phyloP scores from a whole-genome alignment of 2,329 filamentous ascomycete genomes.

The Clonostachys rosea region DNA sequence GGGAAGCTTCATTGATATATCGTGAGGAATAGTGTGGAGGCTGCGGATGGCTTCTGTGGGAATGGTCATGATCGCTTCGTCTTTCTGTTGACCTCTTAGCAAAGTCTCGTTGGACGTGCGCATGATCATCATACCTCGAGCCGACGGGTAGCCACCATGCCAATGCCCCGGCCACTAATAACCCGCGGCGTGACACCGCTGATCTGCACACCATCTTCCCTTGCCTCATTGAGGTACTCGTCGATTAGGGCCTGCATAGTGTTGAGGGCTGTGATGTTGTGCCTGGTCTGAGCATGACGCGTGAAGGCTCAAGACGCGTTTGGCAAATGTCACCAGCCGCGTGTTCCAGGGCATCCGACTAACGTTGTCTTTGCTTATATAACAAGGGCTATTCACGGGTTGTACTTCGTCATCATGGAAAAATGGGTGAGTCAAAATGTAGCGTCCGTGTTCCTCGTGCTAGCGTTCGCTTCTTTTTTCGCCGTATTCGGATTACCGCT shows the following conservation, averaged over 20 bases:
- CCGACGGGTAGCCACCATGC: conserved; percentile 61
- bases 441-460: too few relatives aligned
- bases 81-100: conserved; percentile 17
- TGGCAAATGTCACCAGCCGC: too few relatives aligned
- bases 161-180: conserved; percentile 67
- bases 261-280: too few relatives aligned
- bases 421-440: too few relatives aligned
- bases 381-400: too few relatives aligned
- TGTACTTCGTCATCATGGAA: too few relatives aligned
- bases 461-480: neutral
- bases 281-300: too few relatives aligned
- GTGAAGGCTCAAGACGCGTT: too few relatives aligned
- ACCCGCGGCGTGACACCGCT: conserved; percentile 59
- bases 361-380: too few relatives aligned
- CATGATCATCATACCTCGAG: conserved; percentile 44
- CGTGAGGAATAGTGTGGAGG: conserved; percentile 50
- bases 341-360: too few relatives aligned
- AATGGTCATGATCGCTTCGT: conserved; percentile 59
- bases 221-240: neutral
- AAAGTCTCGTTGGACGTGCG: neutral
- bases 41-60: conserved; percentile 62
- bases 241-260: too few relatives aligned
- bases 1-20: conserved; percentile 47
- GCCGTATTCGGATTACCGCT: too few relatives aligned
- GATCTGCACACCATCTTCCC: conserved; percentile 25